These are phyloP conservation scores for Wickerhamiella spandovensis DNA, from an alignment of 805 yeast genomes.

Conservation along the genomic window DNA sequence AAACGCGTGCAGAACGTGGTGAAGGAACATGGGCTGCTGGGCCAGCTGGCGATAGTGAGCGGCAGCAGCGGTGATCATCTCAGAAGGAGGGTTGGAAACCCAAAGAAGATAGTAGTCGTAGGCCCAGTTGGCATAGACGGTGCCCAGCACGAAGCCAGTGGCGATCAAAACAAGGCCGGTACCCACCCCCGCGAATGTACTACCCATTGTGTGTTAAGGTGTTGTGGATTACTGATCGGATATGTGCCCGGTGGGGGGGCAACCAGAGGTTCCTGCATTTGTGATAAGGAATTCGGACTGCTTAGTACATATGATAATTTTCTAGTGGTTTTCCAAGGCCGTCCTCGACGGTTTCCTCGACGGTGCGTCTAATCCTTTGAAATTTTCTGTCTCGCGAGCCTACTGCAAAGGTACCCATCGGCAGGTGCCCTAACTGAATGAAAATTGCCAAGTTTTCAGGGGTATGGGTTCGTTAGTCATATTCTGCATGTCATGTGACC, in stretches of 20 bases:
- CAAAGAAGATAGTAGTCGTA: constrained; percentile 71
- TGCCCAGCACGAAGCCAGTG: constrained; percentile 69
- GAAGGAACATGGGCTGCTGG: constrained; percentile 43
- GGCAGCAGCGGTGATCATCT: constrained; percentile 47
- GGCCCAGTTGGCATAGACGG: constrained; percentile 62
- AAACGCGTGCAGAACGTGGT: constrained; percentile 50
- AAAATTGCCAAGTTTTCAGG: not conserved
- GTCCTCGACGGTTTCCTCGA: no score
- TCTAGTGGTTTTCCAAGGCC: no score
- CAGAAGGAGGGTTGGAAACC: constrained; percentile 36
- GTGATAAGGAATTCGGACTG: not conserved
- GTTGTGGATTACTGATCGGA: not conserved
- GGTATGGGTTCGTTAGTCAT: not conserved
- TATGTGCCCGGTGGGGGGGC: not conserved
- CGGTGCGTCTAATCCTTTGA: no score
- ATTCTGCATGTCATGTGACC: not conserved
- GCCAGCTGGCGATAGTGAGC: constrained; percentile 67
- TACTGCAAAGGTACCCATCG: not conserved
- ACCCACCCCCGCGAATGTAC: constrained; percentile 7
- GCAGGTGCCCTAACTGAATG: not conserved
- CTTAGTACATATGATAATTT: not conserved
- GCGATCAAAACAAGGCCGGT: constrained; percentile 26
- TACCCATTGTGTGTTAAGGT: not conserved
- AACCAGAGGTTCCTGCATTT: not conserved
- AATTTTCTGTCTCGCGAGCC: no score